Percentiles rank a stretch among this genome's conserved stretches.
phyloP scores from a whole-genome alignment of 139 green algal species.

The Tetraselmis chui region DNA sequence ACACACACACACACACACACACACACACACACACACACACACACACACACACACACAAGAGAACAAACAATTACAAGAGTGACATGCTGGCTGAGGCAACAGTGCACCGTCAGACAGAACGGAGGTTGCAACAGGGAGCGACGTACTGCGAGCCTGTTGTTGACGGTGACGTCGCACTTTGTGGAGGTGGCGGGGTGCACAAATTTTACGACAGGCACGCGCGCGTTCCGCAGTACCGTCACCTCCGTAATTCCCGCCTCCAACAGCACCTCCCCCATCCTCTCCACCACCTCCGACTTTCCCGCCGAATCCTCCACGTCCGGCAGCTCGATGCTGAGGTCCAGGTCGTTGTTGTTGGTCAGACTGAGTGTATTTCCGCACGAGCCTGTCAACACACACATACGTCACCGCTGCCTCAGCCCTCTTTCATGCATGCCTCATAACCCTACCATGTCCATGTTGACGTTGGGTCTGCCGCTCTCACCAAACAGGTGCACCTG shows the following conservation, averaged over 20 bases:
- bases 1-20: no score
- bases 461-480: neutral
- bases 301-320: conserved; percentile 1
- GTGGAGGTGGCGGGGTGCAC: conserved; percentile 28
- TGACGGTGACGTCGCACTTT: conserved; percentile 34
- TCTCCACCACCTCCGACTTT: conserved; percentile 45
- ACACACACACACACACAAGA: no score
- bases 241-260: conserved; percentile 40
- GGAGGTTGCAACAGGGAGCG: no score
- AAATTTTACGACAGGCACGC: conserved; percentile 86
- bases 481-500: conserved; percentile 54
- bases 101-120: no score
- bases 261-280: conserved; percentile 46
- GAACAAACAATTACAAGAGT: no score
- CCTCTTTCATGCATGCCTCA: neutral
- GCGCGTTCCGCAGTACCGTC: conserved; percentile 53
- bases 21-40: no score
- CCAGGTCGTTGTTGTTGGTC: conserved; percentile 64
- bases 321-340: conserved; percentile 62
- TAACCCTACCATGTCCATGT: neutral
- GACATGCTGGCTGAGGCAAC: no score
- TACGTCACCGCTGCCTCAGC: no score
- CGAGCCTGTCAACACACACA: conserved; percentile 19
- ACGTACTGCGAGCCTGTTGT: neutral
- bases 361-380: conserved; percentile 63